A percentile compares a stretch with the other conserved stretches of the same genome.
phyloP scores from a whole-genome alignment of 2,329 filamentous ascomycete species.

The Scedosporium minutisporum region DNA sequence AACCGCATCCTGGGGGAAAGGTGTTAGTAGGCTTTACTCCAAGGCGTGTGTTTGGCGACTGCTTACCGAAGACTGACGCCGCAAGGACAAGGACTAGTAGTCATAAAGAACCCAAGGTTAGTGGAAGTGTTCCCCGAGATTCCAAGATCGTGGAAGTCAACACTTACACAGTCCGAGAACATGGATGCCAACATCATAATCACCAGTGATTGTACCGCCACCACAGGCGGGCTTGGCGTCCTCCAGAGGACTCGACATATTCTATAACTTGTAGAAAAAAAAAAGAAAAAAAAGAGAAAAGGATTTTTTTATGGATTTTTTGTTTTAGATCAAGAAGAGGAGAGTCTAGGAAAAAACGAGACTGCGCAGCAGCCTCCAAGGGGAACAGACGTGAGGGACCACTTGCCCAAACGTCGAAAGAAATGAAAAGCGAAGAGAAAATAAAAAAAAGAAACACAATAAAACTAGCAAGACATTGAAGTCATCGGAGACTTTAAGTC shows the following conservation, averaged over 20 bases:
- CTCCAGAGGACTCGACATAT: slow-evolving; percentile 17
- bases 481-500: slow-evolving; percentile 7
- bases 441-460: slow-evolving; percentile 7
- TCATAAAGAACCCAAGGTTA: slow-evolving; percentile 6
- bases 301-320: neutral
- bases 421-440: slow-evolving; percentile 4
- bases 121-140: neutral
- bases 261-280: slow-evolving; percentile 10
- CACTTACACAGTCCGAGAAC: slow-evolving; percentile 31
- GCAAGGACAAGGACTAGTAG: slow-evolving; percentile 27
- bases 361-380: slow-evolving; percentile 27
- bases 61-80: slow-evolving; percentile 27
- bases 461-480: neutral
- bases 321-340: neutral
- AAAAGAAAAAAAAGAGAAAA: slow-evolving; percentile 13
- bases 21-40: slow-evolving; percentile 9
- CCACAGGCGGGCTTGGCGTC: slow-evolving; percentile 29
- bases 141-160: neutral
- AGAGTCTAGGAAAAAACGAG: slow-evolving; percentile 14
- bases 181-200: slow-evolving; percentile 33
- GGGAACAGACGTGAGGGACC: slow-evolving; percentile 10
- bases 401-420: slow-evolving; percentile 7
- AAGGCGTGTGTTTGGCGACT: neutral
- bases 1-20: slow-evolving; percentile 30
- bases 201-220: slow-evolving; percentile 23